Evolutionary conservation across 169 alveolate genomes (phyloP).

Genomic region (Plasmodium falciparum): DNA sequence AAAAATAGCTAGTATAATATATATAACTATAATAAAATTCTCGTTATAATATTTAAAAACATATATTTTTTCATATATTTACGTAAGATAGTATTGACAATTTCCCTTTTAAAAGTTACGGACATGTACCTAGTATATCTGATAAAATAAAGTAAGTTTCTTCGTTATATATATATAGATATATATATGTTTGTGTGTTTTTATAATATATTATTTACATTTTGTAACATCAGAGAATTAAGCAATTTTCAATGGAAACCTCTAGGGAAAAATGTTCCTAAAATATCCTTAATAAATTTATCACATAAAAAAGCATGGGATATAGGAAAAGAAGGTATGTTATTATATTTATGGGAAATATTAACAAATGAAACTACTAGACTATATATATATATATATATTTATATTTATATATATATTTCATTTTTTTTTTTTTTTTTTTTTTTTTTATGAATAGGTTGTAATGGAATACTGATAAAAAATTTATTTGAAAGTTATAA

Average conservation of each 20-base stretch:
- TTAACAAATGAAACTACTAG: too few species aligned
- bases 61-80: neutral
- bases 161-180: neutral
- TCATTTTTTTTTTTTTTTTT: neutral
- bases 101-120: constrained; percentile 53
- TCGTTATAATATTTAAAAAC: too few species aligned
- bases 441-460: constrained; percentile 38
- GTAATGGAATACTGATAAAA: constrained; percentile 65
- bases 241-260: constrained; percentile 56
- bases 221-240: constrained; percentile 11
- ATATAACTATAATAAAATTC: too few species aligned
- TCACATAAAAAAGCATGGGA: constrained; percentile 73
- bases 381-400: neutral
- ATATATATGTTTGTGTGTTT: neutral
- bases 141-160: constrained; percentile 46
- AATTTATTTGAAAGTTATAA: constrained; percentile 60
- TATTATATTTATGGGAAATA: neutral
- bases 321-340: constrained; percentile 72
- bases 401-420: neutral
- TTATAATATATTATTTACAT: neutral
- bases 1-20: too few species aligned
- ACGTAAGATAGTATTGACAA: constrained; percentile 19
- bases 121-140: neutral
- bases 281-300: constrained; percentile 45
- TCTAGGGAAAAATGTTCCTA: constrained; percentile 48